A percentile compares a stretch with the other conserved stretches of the same genome.
phyloP scores from a whole-genome alignment of 139 green algal genomes.

The Chlamydomonas schloesseri region DNA sequence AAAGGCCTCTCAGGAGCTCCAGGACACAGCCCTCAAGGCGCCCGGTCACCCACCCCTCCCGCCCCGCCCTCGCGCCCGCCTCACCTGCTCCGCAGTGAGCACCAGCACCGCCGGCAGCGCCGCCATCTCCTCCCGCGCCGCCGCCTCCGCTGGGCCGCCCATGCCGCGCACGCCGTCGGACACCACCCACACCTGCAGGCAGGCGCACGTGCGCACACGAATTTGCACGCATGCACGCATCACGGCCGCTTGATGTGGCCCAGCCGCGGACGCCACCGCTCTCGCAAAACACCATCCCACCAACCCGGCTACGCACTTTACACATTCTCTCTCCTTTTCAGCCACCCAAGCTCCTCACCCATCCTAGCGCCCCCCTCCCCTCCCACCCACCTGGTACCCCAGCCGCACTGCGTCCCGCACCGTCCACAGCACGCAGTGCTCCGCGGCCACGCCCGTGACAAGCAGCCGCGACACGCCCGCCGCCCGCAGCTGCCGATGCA shows the following conservation, averaged over 20 bases:
- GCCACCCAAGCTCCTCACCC: no score
- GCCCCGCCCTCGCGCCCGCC: not conserved
- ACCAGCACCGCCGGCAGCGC: constrained; percentile 18
- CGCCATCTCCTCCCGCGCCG: constrained; percentile 17
- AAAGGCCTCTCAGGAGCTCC: no score
- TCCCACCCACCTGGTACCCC: constrained; percentile 32
- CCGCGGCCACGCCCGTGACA: constrained; percentile 48
- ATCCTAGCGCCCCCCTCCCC: no score
- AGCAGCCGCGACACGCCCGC: constrained; percentile 20
- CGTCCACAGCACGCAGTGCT: constrained; percentile 49
- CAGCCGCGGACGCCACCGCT: no score
- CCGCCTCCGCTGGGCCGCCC: constrained; percentile 9
- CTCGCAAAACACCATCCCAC: not conserved
- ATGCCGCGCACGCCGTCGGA: constrained; percentile 13
- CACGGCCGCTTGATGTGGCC: no score
- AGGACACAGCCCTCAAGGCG: no score
- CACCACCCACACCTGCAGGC: constrained; percentile 35
- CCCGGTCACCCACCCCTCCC: no score
- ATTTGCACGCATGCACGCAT: not conserved
- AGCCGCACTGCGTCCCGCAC: constrained; percentile 48
- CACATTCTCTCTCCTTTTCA: no score
- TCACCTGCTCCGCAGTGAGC: constrained; percentile 13
- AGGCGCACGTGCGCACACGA: not conserved
- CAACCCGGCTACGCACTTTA: no score
- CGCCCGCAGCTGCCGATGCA: constrained; percentile 16